Base-by-base conservation (phyloP, 1,284 basidiomycete species). In the Cryptococcus sp. region DNA sequence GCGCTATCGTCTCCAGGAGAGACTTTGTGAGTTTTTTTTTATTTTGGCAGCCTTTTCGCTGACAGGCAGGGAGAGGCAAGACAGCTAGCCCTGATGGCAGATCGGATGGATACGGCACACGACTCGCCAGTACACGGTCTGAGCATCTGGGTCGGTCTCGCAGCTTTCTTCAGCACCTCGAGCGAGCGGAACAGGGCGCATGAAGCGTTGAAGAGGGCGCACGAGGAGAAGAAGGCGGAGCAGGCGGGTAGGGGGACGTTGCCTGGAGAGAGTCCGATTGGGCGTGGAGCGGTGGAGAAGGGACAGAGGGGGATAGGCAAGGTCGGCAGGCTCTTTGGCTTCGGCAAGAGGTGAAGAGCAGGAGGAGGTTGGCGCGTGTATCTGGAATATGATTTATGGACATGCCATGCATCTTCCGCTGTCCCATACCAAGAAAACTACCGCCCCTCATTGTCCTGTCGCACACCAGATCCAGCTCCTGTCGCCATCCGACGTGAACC, bases 1-100 rank as follows among this genome's bases (percentile, higher is more conserved):
- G 61, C 31, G 72, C 72, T 0, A 66, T 74, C 26, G 69, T 72
- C 4, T 63, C 60, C 9, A 45, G 73, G 36, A 45, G 73, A 36
- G 73, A 74, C 43, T 63, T 72, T 35, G 71, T 71, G 31, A 61
- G 71, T 65, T 18, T 6, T 25, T 25, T 18, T 9, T 10, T 25
- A 10, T 11, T 26, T 4, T 7, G n/a, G 39, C 9, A 41, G 11
- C 23, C 21, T 11, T 10, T 5, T 6, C 39, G 22, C 48, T 56
- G 39, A 56, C 47, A n/a, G 16, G 19, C 52, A 65, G 66, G 55
- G 54, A 21, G 70, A 72, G 52, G 66, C 69, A 1, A 63, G 70
- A 3, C 51, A 60, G 24, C 56, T 71, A 5, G 72, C 72, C 1
- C 53, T 68, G 12, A 66, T 69, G 58, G 72, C 70, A 1, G 72